These are phyloP conservation scores for Gyrodon lividus DNA, from an alignment of 768 basidiomycete genomes.

Conservation along the genomic window DNA sequence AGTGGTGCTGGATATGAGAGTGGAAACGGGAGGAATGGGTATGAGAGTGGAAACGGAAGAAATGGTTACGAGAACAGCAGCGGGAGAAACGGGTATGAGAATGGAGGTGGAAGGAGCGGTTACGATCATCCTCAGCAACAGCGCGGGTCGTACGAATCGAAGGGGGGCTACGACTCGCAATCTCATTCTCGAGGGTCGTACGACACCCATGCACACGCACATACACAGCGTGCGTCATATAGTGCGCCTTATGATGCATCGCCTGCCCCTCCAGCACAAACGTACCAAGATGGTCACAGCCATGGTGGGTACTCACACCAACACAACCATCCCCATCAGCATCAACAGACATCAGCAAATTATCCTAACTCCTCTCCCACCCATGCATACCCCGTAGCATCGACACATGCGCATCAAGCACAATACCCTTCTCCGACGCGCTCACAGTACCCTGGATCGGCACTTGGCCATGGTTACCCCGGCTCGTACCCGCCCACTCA, in stretches of 20 bases:
- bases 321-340: constrained; percentile 15
- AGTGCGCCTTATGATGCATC: constrained; percentile 24
- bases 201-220: constrained; percentile 17
- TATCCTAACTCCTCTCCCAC: constrained; percentile 23
- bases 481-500: constrained; percentile 23
- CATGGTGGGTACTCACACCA: constrained; percentile 18
- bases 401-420: constrained; percentile 21
- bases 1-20: constrained; percentile 17
- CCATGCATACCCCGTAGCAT: constrained; percentile 18
- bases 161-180: constrained; percentile 24
- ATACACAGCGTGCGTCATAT: constrained; percentile 22
- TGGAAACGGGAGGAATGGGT: constrained; percentile 18
- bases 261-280: constrained; percentile 12
- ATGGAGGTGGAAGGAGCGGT: background rate
- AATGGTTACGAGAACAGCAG: constrained; percentile 22
- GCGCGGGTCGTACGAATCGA: constrained; percentile 28
- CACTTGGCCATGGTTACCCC: constrained; percentile 17
- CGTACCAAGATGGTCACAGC: constrained; percentile 27
- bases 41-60: constrained; percentile 18
- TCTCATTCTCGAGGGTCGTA: constrained; percentile 21
- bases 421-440: constrained; percentile 27
- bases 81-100: constrained; percentile 20
- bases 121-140: constrained; percentile 27
- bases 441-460: constrained; percentile 23
- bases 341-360: constrained; percentile 14